Percentiles rank a stretch among this genome's conserved stretches.
Conservation (phyloP, 345 rosid genomes). For the Populus nigra region DNA sequence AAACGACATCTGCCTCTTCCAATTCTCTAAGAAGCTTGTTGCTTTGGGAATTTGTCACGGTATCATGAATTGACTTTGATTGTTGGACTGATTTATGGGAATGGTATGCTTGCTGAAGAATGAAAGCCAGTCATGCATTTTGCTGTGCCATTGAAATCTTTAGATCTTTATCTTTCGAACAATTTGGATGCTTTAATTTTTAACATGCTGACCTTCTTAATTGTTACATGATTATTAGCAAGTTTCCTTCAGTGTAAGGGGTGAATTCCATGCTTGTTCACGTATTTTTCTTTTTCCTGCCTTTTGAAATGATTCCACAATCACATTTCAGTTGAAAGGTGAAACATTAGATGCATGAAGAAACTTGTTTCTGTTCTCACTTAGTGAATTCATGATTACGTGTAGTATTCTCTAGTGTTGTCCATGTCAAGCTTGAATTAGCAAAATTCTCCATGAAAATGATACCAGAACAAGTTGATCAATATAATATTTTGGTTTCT, state of each 20-base stretch:
- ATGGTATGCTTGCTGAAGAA: background rate
- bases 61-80: background rate
- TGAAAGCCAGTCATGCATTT: background rate
- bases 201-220: background rate
- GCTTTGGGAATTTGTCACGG: background rate
- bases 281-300: background rate
- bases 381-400: background rate
- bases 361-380: background rate
- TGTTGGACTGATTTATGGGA: background rate
- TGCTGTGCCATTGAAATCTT: background rate
- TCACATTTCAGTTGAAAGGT: background rate
- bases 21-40: background rate
- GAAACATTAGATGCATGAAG: background rate
- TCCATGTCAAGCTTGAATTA: background rate
- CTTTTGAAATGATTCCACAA: background rate
- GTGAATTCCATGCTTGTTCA: background rate
- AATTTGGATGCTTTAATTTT: background rate
- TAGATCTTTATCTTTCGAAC: background rate
- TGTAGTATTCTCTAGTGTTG: background rate
- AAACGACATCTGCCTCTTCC: background rate
- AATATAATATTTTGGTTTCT: background rate
- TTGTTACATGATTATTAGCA: background rate
- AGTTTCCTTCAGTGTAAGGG: background rate
- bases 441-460: background rate
- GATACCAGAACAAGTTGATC: background rate